phyloP scores from a whole-genome alignment of 306 rosid genomes.

The Lathyrus aphaca region DNA sequence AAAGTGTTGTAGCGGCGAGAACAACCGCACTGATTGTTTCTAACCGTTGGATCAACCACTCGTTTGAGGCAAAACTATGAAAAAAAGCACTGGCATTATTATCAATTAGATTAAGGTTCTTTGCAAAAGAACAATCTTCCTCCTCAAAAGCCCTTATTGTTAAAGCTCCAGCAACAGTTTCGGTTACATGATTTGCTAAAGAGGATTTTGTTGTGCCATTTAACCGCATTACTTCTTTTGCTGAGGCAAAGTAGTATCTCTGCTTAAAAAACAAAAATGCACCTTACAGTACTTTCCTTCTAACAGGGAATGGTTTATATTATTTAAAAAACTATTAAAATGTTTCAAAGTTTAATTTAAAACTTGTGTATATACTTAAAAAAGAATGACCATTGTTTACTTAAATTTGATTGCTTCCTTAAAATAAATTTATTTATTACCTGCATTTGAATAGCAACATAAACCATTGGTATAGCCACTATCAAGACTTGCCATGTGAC shows the following conservation, averaged over 20 bases:
- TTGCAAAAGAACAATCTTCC: constrained; percentile 60
- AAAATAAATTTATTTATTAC: constrained; percentile 37
- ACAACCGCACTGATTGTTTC: constrained; percentile 60
- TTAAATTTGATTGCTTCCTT: no score
- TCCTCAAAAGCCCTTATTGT: constrained; percentile 71
- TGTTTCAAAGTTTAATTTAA: background rate
- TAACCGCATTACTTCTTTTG: constrained; percentile 70
- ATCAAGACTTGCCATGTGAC: constrained; percentile 62
- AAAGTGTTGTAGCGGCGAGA: constrained; percentile 60
- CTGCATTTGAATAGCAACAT: constrained; percentile 49
- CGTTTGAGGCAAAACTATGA: constrained; percentile 63
- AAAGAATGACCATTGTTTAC: background rate
- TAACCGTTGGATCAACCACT: constrained; percentile 70
- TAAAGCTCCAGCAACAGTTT: constrained; percentile 70
- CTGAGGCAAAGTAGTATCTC: constrained; percentile 68
- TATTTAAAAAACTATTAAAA: background rate
- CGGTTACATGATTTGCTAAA: constrained; percentile 66
- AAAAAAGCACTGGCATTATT: constrained; percentile 66
- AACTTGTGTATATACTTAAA: background rate
- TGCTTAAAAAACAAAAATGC: background rate
- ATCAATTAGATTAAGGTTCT: constrained; percentile 65
- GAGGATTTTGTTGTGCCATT: constrained; percentile 73
- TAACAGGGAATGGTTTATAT: background rate
- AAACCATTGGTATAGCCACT: constrained; percentile 53
- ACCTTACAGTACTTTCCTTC: background rate